Evolutionary conservation across 2,329 filamentous ascomycete genomes (phyloP).

Genomic region (Metarhizium robertsii): DNA sequence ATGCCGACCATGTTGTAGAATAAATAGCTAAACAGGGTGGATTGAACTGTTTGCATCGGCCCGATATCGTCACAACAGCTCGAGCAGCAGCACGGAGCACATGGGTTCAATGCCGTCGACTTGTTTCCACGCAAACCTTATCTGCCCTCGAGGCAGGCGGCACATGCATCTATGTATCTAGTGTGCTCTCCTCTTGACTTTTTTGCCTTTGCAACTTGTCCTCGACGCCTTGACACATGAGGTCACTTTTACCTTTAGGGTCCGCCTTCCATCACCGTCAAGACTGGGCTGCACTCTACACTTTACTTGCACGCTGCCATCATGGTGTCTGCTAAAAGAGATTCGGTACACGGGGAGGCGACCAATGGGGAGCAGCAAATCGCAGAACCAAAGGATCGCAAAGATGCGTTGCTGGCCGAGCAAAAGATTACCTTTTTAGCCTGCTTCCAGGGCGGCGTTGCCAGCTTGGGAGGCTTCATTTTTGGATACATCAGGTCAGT

Average conservation of each 20-base stretch:
- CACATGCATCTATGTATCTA: background rate
- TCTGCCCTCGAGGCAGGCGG: background rate
- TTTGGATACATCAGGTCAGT: conserved; percentile 47
- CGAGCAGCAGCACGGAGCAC: background rate
- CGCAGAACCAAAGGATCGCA: background rate
- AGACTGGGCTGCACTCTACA: background rate
- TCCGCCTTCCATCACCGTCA: background rate
- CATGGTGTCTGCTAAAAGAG: conserved; percentile 5
- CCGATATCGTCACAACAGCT: conserved; percentile 1
- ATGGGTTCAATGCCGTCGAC: background rate
- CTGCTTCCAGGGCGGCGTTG: conserved; percentile 39
- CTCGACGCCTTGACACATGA: too few species aligned
- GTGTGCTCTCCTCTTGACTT: background rate
- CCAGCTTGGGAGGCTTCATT: conserved; percentile 47
- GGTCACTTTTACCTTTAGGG: too few species aligned
- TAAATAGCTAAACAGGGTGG: background rate
- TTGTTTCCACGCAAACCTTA: background rate
- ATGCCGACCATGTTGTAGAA: background rate
- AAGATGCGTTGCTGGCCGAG: background rate
- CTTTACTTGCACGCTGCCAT: background rate
- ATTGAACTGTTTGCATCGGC: conserved; percentile 2
- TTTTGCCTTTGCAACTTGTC: background rate
- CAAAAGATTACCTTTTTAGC: conserved; percentile 30
- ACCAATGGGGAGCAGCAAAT: too few species aligned
- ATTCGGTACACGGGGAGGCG: background rate